Percentiles rank a stretch among this genome's conserved stretches.
phyloP scores from a whole-genome alignment of 805 yeast genomes.

The Candida germanica region DNA sequence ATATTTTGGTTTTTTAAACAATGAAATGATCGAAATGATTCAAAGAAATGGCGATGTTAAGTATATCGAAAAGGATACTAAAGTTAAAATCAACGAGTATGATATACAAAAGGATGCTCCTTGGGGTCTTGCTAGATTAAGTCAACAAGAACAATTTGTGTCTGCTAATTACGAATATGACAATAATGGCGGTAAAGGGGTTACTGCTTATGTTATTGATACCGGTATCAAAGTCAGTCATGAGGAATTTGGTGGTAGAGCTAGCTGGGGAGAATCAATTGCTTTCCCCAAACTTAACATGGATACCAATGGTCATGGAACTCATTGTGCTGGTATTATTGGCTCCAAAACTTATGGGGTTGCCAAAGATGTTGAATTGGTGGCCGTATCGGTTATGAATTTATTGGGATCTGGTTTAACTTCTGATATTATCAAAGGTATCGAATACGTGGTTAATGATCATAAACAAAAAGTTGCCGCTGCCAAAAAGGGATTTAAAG shows the following conservation, averaged over 20 bases:
- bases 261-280: conserved; percentile 46
- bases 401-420: conserved; percentile 38
- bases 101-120: conserved; percentile 37
- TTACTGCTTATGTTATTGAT: conserved; percentile 76
- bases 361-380: conserved; percentile 53
- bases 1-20: conserved; percentile 71
- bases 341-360: conserved; percentile 82
- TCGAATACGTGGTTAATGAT: conserved; percentile 37
- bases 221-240: conserved; percentile 70
- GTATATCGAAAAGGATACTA: conserved; percentile 44
- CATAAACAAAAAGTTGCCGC: conserved; percentile 27
- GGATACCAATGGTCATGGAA: conserved; percentile 85
- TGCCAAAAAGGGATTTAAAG: conserved; percentile 47
- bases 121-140: conserved; percentile 41
- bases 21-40: conserved; percentile 14
- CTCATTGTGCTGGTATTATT: conserved; percentile 88
- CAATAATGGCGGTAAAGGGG: conserved; percentile 43
- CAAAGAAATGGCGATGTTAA: conserved; percentile 15
- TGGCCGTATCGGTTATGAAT: conserved; percentile 42
- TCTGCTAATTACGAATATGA: conserved; percentile 32
- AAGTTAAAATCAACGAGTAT: conserved; percentile 28
- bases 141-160: conserved; percentile 26
- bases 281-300: conserved; percentile 33
- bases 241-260: conserved; percentile 65
- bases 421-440: conserved; percentile 42